phyloP scores from a whole-genome alignment of 306 rosid species.

The Prunus armeniaca region DNA sequence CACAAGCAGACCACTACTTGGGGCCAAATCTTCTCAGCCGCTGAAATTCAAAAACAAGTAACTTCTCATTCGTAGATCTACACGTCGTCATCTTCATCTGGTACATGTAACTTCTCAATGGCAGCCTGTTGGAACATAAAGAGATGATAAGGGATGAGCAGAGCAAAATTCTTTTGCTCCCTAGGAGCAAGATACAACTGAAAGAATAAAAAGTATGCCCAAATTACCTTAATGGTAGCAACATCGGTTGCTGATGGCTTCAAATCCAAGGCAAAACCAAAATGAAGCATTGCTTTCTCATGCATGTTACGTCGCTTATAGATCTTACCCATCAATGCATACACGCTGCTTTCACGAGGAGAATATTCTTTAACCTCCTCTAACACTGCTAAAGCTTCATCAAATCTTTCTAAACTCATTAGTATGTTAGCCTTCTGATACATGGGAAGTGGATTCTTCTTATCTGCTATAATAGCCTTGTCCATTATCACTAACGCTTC shows the following conservation, averaged over 20 bases:
- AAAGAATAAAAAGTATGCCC: background rate
- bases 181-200: background rate
- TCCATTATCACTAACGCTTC: constrained; percentile 92
- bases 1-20: constrained; percentile 49
- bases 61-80: constrained; percentile 17
- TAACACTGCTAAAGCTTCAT: constrained; percentile 80
- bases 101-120: constrained; percentile 94
- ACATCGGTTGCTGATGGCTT: constrained; percentile 95
- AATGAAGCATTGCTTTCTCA: constrained; percentile 92
- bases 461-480: constrained; percentile 86
- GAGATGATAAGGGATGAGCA: constrained; percentile 1
- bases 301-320: constrained; percentile 83
- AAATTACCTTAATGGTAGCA: constrained; percentile 85
- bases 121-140: constrained; percentile 66
- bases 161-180: background rate
- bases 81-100: constrained; percentile 85
- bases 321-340: constrained; percentile 93
- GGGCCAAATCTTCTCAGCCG: constrained; percentile 31
- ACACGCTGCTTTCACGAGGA: constrained; percentile 93
- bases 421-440: constrained; percentile 97
- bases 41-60: constrained; percentile 4
- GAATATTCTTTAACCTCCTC: constrained; percentile 89
- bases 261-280: constrained; percentile 92
- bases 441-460: constrained; percentile 97
- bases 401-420: constrained; percentile 65